A percentile compares a stretch with the other conserved stretches of the same genome.
Conservation (phyloP, 2,329 filamentous ascomycete species). For the Tolypocladium album region DNA sequence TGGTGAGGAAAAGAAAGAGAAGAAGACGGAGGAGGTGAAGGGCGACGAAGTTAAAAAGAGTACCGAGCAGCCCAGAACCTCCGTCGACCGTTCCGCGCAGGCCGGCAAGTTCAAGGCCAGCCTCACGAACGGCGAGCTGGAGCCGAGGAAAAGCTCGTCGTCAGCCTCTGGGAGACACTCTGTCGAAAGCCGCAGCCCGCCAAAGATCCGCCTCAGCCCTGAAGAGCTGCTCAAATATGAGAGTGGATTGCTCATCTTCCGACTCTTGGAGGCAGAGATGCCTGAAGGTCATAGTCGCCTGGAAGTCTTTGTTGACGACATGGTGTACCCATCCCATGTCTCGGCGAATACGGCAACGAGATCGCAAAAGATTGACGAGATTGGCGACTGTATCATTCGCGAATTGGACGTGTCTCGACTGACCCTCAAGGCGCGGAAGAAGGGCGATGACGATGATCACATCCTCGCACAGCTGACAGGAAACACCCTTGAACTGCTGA, state of each 20-base stretch:
- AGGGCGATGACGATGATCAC: slow-evolving; percentile 64
- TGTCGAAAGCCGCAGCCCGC: slow-evolving; percentile 40
- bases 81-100: slow-evolving; percentile 12
- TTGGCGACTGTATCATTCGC: slow-evolving; percentile 89
- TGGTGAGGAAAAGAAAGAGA: slow-evolving; percentile 3
- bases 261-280: slow-evolving; percentile 81
- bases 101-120: slow-evolving; percentile 34
- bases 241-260: slow-evolving; percentile 88
- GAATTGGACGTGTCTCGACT: slow-evolving; percentile 95
- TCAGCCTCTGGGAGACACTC: slow-evolving; percentile 22
- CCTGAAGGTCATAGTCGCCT: slow-evolving; percentile 65
- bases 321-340: slow-evolving; percentile 80
- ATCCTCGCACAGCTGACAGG: slow-evolving; percentile 75
- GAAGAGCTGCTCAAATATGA: slow-evolving; percentile 81
- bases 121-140: slow-evolving; percentile 14
- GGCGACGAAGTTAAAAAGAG: slow-evolving; percentile 1
- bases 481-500: slow-evolving; percentile 76
- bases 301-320: slow-evolving; percentile 89
- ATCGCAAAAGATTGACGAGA: slow-evolving; percentile 72
- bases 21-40: slow-evolving; percentile 3
- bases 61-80: slow-evolving; percentile 3
- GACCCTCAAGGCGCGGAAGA: slow-evolving; percentile 76
- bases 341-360: slow-evolving; percentile 65
- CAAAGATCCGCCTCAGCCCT: slow-evolving; percentile 67
- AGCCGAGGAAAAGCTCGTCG: slow-evolving; percentile 19